Evolutionary conservation across 306 rosid genomes (phyloP).

Genomic region (Quillaja saponaria): DNA sequence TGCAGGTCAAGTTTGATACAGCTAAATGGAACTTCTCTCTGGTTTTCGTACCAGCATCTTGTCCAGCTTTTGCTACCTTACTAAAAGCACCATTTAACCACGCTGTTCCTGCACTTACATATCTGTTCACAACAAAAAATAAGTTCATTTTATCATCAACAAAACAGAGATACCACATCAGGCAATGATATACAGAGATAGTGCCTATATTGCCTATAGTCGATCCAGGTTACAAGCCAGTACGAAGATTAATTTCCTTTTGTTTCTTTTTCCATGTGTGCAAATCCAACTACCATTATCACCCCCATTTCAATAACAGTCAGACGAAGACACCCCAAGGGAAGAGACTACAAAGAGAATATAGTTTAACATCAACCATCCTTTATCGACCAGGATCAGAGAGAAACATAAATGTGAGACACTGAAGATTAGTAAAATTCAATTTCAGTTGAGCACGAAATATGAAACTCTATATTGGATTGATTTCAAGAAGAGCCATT

Average conservation of each 20-base stretch:
- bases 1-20: conserved; percentile 71
- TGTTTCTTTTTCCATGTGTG: not conserved
- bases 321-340: not conserved
- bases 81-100: conserved; percentile 94
- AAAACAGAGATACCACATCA: conserved; percentile 5
- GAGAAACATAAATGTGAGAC: not conserved
- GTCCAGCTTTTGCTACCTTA: conserved; percentile 85
- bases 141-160: conserved; percentile 24
- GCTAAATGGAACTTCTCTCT: conserved; percentile 84
- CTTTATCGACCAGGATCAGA: not conserved
- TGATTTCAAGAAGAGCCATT: not conserved
- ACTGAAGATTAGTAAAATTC: not conserved
- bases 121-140: conserved; percentile 49
- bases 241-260: conserved; percentile 2
- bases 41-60: conserved; percentile 80
- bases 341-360: conserved; percentile 19
- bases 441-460: not conserved
- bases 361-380: conserved; percentile 19
- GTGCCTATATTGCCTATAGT: not conserved
- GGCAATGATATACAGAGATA: conserved; percentile 2
- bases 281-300: not conserved
- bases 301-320: not conserved
- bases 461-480: conserved; percentile 1
- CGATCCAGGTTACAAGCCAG: not conserved
- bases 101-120: conserved; percentile 75